Percentiles rank a stretch among this genome's conserved stretches.
These are phyloP conservation scores for Thermothielavioides terrestris DNA, from an alignment of 495 filamentous ascomycete genomes.

Conservation along the genomic window DNA sequence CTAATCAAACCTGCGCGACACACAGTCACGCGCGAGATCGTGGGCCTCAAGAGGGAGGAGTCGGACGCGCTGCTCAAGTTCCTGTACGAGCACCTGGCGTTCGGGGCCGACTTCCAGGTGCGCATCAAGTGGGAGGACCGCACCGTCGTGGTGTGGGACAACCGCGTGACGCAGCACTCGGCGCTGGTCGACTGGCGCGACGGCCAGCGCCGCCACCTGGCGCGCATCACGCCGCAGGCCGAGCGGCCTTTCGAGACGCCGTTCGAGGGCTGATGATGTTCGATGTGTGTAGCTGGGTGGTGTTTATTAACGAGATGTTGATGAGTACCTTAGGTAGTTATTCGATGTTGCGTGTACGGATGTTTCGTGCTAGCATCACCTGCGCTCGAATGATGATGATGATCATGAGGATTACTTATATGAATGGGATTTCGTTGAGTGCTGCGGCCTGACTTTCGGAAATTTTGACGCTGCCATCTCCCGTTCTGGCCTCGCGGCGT, in stretches of 20 bases:
- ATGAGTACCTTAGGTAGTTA: not conserved
- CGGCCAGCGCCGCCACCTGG: constrained; percentile 71
- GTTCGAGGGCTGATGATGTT: constrained; percentile 33
- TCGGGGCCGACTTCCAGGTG: constrained; percentile 77
- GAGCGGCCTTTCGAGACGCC: constrained; percentile 66
- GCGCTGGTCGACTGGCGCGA: constrained; percentile 71
- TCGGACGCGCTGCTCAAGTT: constrained; percentile 76
- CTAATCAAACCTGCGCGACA: no score
- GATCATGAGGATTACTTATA: no score
- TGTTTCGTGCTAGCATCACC: no score
- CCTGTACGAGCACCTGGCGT: constrained; percentile 76
- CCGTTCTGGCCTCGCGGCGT: constrained; percentile 4
- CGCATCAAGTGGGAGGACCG: constrained; percentile 75
- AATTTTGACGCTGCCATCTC: not conserved
- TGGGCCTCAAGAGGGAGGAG: constrained; percentile 70
- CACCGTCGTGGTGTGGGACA: constrained; percentile 88
- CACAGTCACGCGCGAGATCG: constrained; percentile 59
- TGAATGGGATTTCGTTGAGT: constrained; percentile 24
- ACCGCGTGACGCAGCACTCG: constrained; percentile 71
- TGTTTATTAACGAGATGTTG: not conserved
- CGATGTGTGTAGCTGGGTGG: not conserved
- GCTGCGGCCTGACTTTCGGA: constrained; percentile 7
- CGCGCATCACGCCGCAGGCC: constrained; percentile 76
- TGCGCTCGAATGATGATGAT: no score
- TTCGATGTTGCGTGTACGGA: no score